A percentile compares a stretch with the other conserved stretches of the same genome.
Evolutionary conservation across 2,329 filamentous ascomycete species (phyloP).

Genomic region (Ophiostoma sp.): DNA sequence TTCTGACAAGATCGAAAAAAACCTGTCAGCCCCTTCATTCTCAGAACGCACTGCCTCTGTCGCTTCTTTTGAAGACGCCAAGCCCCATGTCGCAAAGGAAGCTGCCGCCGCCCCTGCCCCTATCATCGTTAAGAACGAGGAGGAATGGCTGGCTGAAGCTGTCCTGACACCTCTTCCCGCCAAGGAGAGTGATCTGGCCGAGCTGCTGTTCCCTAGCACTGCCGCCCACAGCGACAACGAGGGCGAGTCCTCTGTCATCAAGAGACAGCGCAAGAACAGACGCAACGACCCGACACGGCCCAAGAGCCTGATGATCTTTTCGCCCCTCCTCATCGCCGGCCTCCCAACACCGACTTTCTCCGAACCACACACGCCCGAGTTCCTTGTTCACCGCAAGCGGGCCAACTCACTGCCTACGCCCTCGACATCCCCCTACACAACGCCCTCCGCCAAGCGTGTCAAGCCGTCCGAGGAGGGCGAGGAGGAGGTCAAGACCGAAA

Average conservation of each 20-base stretch:
- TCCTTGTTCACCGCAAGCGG: slow-evolving; percentile 35
- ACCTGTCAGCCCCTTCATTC: background rate
- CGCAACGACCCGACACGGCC: slow-evolving; percentile 38
- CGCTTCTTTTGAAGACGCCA: background rate
- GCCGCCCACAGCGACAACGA: slow-evolving; percentile 60
- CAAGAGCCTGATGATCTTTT: slow-evolving; percentile 43
- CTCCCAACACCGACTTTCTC: slow-evolving; percentile 35
- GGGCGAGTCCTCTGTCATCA: slow-evolving; percentile 36
- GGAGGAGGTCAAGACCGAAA: background rate
- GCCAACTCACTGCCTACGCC: slow-evolving; percentile 47
- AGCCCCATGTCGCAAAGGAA: background rate
- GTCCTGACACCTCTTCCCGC: slow-evolving; percentile 64
- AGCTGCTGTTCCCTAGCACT: slow-evolving; percentile 74
- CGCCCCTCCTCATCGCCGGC: slow-evolving; percentile 30
- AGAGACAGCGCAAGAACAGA: slow-evolving; percentile 30
- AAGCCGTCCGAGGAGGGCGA: slow-evolving; percentile 16
- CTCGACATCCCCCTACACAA: slow-evolving; percentile 30
- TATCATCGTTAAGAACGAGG: slow-evolving; percentile 27
- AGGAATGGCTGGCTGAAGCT: slow-evolving; percentile 43
- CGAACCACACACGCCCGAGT: slow-evolving; percentile 36
- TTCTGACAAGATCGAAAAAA: slow-evolving; percentile 24
- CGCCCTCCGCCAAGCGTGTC: slow-evolving; percentile 25
- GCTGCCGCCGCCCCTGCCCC: background rate
- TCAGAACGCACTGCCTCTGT: background rate
- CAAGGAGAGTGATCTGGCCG: slow-evolving; percentile 62